phyloP scores from a whole-genome alignment of 106 monocot genomes.

The Allium fistulosum region DNA sequence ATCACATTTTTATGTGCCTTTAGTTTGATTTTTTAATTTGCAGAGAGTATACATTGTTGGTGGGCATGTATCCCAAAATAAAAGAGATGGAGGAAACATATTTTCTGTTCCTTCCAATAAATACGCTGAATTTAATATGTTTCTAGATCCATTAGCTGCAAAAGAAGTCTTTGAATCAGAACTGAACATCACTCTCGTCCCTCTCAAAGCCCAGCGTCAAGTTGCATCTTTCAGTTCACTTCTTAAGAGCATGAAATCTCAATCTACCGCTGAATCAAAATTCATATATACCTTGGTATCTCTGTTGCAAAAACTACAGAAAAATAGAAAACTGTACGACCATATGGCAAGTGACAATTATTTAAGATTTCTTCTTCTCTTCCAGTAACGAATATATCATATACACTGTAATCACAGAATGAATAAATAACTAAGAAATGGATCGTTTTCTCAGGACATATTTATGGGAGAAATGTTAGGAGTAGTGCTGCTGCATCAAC shows the following conservation, averaged over 20 bases:
- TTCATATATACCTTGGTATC: conserved; percentile 47
- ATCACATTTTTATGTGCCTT: not conserved
- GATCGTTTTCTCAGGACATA: conserved; percentile 38
- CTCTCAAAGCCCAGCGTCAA: conserved; percentile 49
- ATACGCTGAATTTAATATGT: conserved; percentile 87
- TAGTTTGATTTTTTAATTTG: not conserved
- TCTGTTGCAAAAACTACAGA: conserved; percentile 38
- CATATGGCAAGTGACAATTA: conserved; percentile 39
- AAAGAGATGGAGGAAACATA: conserved; percentile 49
- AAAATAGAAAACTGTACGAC: conserved; percentile 28
- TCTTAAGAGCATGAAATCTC: conserved; percentile 18
- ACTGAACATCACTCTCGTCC: conserved; percentile 59
- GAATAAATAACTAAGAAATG: too few relatives aligned
- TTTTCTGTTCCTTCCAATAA: conserved; percentile 66
- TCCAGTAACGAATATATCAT: not conserved
- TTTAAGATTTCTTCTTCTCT: not conserved
- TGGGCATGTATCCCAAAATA: conserved; percentile 39
- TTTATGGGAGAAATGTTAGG: conserved; percentile 88
- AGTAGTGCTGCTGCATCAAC: conserved; percentile 49
- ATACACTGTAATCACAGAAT: too few relatives aligned
- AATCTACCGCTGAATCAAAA: conserved; percentile 48
- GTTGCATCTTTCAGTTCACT: conserved; percentile 41
- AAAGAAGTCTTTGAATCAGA: conserved; percentile 57
- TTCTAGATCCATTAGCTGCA: conserved; percentile 83
- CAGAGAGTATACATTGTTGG: conserved; percentile 78